Conservation (phyloP, 352 stramenopile species). For the Hyaloperonospora arabidopsidis region DNA sequence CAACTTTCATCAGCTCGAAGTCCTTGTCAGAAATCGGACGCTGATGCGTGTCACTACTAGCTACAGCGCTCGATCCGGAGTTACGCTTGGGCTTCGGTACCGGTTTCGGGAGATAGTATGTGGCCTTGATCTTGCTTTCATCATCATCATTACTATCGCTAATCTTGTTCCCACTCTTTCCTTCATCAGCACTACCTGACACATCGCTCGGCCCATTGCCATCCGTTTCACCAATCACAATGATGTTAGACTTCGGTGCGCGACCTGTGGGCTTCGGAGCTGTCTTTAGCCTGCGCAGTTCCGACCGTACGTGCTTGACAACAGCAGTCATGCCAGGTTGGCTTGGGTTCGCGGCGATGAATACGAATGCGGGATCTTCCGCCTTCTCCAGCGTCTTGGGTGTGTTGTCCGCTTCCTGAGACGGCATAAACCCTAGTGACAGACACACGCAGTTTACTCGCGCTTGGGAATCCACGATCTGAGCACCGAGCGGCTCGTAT, state of each 20-base stretch:
- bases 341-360: constrained; percentile 68
- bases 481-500: constrained; percentile 71
- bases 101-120: constrained; percentile 78
- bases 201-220: constrained; percentile 64
- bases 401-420: constrained; percentile 54
- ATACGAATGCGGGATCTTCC: constrained; percentile 75
- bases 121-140: constrained; percentile 50
- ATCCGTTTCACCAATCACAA: constrained; percentile 81
- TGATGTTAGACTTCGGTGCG: constrained; percentile 73
- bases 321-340: constrained; percentile 81
- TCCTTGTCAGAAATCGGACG: constrained; percentile 74
- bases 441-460: constrained; percentile 83
- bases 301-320: constrained; percentile 64
- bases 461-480: constrained; percentile 82
- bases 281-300: constrained; percentile 48
- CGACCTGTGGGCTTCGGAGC: constrained; percentile 23
- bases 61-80: constrained; percentile 16
- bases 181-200: constrained; percentile 51
- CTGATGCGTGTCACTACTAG: constrained; percentile 22
- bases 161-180: constrained; percentile 30
- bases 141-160: constrained; percentile 17
- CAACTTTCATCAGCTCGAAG: constrained; percentile 96
- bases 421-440: constrained; percentile 75
- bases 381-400: constrained; percentile 70
- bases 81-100: constrained; percentile 37